Evolutionary conservation across 805 yeast species (phyloP), one percentile per base, ranked within the genome.

Genomic region (Dipodascopsis uninucleata): DNA sequence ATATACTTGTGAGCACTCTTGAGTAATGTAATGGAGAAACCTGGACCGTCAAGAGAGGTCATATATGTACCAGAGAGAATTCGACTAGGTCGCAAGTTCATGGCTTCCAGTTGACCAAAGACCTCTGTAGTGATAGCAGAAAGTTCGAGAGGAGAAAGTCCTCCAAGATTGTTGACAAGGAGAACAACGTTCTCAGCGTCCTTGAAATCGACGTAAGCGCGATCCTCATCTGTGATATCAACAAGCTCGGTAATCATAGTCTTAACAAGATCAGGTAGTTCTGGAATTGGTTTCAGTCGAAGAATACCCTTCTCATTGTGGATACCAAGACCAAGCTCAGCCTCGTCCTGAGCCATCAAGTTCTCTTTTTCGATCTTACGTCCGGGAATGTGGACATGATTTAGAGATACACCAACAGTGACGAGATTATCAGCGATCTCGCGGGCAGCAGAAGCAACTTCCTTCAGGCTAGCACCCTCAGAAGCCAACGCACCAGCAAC

Each of bases 311-410:
- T 93, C 63, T 89, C 97, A 59, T 89, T 89, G 66, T 89, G 97
- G 49, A 89, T 89, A 35, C 97, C 97, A 80, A 89, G 82, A 22
- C 97, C 97, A 47, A 89, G 73, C 64, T 89, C 97, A 61, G 84
- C 82, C 64, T 85, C 86, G 46, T 79, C 70, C 3, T 65, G 72
- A 22, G 67, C 73, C 50, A 86, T 73, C 43, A 66, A 62, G 25
- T 71, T 69, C 58, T 76, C 82, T 43, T 71, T 73, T 44, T 72
- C 75, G 28, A 49, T 43, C 37, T 50, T 45, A 57, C 85, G 77
- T 4, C 95, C 95, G 3, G 97, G 97, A 18, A 89, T 94, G 33
- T 85, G 78, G 41, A 93, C 86, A 59, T 93, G 89, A 57, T 85
- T 96, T 55, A 89, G 71, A 1, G 95, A 83, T 1, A 95, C 86